Evolutionary conservation across 768 basidiomycete genomes (phyloP), one percentile per base, ranked within the genome.

Genomic region (Galerina sulciceps): DNA sequence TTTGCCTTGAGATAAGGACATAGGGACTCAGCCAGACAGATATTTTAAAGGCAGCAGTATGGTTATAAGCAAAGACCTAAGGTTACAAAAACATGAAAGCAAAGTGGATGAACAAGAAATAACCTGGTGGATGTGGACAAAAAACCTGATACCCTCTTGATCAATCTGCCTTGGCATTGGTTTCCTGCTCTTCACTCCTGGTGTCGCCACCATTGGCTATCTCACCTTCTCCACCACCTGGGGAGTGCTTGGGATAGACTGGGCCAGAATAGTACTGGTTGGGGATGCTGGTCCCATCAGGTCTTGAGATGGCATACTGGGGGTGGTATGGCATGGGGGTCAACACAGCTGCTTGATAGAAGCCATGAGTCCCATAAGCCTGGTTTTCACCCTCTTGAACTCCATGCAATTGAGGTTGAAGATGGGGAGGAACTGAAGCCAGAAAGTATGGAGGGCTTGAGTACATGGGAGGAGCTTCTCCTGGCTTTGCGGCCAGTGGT

Each of bases 391-490:
- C 77, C 47, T 80, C 80, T 41, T 76, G 72, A 11, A 59, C 56
- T 40, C 74, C 75, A 55, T 68, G 69, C 59, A 76, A 66, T 64
- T 76, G 72, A 64, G 75, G 67, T 59, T 76, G 71, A 57, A 68
- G 65, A 45, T 76, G 75, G 52, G 76, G 78, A 57, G 76, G 79
- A 58, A 79, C 70, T 13, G 81, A 76, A 51, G 81, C 63, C 35
- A 74, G 70, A 67, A 80, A 77, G 67, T 83, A 83, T 70, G 79
- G 72, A 47, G 81, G 81, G 13, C 66, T 79, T 78, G 72, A 20
- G 53, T 84, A 88, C 41, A 83, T 66, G 38, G 83, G 76, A 20
- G 75, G 73, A 62, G 82, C 76, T 50, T 78, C 76, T n/a, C 81
- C 80, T 18, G 83, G 83, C 70, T 86, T 86, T 42, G 80, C 71